Evolutionary conservation across 2,329 filamentous ascomycete species (phyloP), one percentile per base, ranked within the genome.

Genomic region (Verticillium longisporum): DNA sequence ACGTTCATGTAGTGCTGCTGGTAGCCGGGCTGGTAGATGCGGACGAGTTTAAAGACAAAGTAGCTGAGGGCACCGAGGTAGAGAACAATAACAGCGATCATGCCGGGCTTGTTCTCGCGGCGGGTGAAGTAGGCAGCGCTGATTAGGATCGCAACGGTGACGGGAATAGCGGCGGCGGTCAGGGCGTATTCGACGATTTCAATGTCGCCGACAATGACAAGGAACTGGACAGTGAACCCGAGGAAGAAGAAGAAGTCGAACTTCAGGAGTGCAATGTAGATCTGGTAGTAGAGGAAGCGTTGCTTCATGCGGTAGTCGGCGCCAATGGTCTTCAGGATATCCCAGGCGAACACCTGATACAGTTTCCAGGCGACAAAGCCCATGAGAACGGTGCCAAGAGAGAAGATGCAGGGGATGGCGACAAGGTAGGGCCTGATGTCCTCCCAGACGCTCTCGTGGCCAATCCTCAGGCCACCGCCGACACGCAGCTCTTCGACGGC

Each of bases 161-260:
- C 83, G 36, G 93, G 93, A 59, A 99, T 90, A 32, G 94, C 95
- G 63, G 89, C 90, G 56, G 95, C 87, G 7, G 96, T 99, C 59
- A 98, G 81, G 60, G 84, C 89, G 68, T 95, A 91, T 74, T 99
- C 95, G 68, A 86, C 80, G 64, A 88, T 84, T 56, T 83, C 83
- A 65, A 84, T 80, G 63, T 80, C 83, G 55, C 85, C 88, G 62
- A 99, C 92, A 62, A 98, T 90, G 68, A 99, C 94, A 60, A 98
- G 84, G 75, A 99, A 99, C 72, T 99, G 95, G 56, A 99, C 91
- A 6, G 95, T 98, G 75, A 99, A 99, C 60, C 94, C 95, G 58
- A 99, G 86, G 83, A 99, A 99, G 82, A 99, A 98, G 86, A 99
- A 99, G 77, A 99, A 98, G 78, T 99, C 95, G 74, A 99, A 99